phyloP scores from a whole-genome alignment of 352 stramenopile genomes.

The Phytophthora macrochlamydospora region DNA sequence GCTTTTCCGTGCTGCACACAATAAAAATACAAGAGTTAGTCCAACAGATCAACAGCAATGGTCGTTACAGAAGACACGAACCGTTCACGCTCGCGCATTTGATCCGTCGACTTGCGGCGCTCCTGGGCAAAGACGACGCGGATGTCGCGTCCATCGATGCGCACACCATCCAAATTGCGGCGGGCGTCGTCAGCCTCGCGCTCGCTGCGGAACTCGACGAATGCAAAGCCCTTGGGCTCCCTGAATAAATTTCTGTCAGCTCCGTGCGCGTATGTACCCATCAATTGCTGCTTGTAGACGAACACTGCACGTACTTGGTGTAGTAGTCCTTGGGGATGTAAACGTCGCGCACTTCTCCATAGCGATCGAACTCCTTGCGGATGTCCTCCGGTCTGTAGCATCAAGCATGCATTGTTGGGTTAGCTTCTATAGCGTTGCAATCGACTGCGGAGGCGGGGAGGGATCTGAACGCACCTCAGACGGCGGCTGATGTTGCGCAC shows the following conservation, averaged over 20 bases:
- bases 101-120: conserved; percentile 93
- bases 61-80: conserved; percentile 15
- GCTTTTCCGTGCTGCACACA: conserved; percentile 35
- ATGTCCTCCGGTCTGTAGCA: conserved; percentile 86
- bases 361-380: conserved; percentile 92
- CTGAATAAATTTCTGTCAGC: conserved; percentile 22
- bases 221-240: conserved; percentile 95
- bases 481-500: conserved; percentile 94
- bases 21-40: conserved; percentile 9
- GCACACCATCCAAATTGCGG: conserved; percentile 90
- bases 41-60: not conserved
- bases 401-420: conserved; percentile 7
- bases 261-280: not conserved
- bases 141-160: conserved; percentile 93
- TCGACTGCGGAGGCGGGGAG: not conserved
- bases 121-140: conserved; percentile 97
- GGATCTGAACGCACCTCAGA: conserved; percentile 57
- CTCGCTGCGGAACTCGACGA: conserved; percentile 95
- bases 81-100: conserved; percentile 93
- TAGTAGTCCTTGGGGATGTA: conserved; percentile 96
- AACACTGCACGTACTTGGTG: conserved; percentile 66
- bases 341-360: conserved; percentile 94
- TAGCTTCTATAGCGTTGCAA: conserved; percentile 10
- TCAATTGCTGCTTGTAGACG: not conserved
- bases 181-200: conserved; percentile 91